phyloP scores from a whole-genome alignment of 2,329 filamentous ascomycete genomes.

The Aureobasidium pullulans region DNA sequence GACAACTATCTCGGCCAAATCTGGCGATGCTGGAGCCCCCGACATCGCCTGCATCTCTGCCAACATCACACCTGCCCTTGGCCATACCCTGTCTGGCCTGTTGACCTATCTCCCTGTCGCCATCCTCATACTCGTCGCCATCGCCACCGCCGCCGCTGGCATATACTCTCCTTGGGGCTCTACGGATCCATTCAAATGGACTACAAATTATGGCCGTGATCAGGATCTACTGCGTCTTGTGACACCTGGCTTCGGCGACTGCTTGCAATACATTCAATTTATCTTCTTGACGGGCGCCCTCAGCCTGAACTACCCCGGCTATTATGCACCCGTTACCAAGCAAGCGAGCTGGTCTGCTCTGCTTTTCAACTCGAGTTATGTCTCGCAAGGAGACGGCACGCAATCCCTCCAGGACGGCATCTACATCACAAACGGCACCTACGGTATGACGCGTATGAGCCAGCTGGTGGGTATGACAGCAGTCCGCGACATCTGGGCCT shows the following conservation, averaged over 20 bases:
- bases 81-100: constrained; percentile 57
- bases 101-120: constrained; percentile 70
- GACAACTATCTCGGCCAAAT: constrained; percentile 64
- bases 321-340: constrained; percentile 85
- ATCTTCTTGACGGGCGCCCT: constrained; percentile 80
- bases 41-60: constrained; percentile 73
- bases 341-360: constrained; percentile 81
- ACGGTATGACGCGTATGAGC: constrained; percentile 71
- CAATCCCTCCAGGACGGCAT: constrained; percentile 72
- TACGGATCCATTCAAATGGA: constrained; percentile 85
- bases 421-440: constrained; percentile 70
- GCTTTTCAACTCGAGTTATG: constrained; percentile 89
- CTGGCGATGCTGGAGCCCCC: constrained; percentile 58
- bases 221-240: constrained; percentile 85
- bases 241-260: constrained; percentile 93
- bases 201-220: constrained; percentile 94
- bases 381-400: constrained; percentile 59
- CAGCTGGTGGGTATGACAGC: constrained; percentile 75
- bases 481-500: constrained; percentile 79
- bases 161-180: constrained; percentile 94
- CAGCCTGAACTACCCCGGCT: constrained; percentile 84
- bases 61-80: constrained; percentile 77
- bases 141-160: constrained; percentile 75
- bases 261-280: constrained; percentile 94
- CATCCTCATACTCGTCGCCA: constrained; percentile 69